phyloP scores from a whole-genome alignment of 257 asterid genomes.

The Cordia subcordata region DNA sequence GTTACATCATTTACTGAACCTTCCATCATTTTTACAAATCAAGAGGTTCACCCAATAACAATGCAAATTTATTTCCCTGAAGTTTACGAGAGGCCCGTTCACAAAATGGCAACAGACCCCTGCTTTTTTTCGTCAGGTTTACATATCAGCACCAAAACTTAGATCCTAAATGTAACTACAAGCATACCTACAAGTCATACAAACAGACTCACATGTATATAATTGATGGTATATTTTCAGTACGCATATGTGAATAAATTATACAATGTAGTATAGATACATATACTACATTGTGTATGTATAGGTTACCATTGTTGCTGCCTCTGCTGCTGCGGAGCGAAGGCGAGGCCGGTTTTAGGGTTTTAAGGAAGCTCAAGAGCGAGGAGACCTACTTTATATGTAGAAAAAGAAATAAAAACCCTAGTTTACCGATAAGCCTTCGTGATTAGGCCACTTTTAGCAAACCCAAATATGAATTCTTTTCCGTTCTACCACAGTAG shows the following conservation, averaged over 20 bases:
- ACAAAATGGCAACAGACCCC: conserved; percentile 50
- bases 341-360: too few species aligned
- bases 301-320: not conserved
- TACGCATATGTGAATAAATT: not conserved
- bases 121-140: conserved; percentile 53
- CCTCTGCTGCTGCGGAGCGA: not conserved
- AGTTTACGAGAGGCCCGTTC: conserved; percentile 46
- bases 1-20: conserved; percentile 42
- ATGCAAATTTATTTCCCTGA: conserved; percentile 44
- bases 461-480: too few species aligned
- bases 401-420: too few species aligned
- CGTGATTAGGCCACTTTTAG: too few species aligned
- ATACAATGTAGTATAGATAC: too few species aligned
- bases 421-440: too few species aligned
- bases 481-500: too few species aligned
- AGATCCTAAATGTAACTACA: too few species aligned
- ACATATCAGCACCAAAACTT: not conserved
- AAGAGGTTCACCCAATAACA: conserved; percentile 70
- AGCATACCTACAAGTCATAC: too few species aligned
- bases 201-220: too few species aligned
- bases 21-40: conserved; percentile 28
- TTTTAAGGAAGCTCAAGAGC: too few species aligned
- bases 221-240: not conserved
- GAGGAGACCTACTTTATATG: too few species aligned
- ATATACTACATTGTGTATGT: not conserved